Evolutionary conservation across 345 rosid species (phyloP), one percentile per base, ranked within the genome.

Genomic region (Eutrema japonicum): DNA sequence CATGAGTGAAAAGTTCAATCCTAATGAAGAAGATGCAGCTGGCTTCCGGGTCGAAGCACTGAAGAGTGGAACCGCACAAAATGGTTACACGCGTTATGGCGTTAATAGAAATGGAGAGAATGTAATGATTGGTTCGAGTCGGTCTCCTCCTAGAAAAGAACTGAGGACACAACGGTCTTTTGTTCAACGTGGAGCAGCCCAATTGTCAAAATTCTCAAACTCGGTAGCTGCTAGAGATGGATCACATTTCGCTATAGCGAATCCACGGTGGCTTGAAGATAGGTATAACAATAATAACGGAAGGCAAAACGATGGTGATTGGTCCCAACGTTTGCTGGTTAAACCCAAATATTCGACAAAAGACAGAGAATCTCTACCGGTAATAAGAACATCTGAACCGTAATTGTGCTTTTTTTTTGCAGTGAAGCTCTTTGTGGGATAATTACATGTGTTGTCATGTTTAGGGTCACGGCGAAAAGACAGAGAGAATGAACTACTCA

Each of bases 161-260:
- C 51, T 82, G 68, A 85, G 71, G 77, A 69, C 81, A 64, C 89
- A 85, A 57, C 80, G 90, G 49, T 83, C 97, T 30, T 80, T 59
- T 65, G 59, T 76, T 35, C 79, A 83, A 49, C 82, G 64, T 0
- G 83, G 85, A 66, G 74, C 87, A 63, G 75, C 82, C 2, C 82
- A 82, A n/a, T 58, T 91, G 54, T 79, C 92, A 60, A 83, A 85
- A 81, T 90, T 87, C 82, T 83, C 98, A 65, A 91, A 83, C 75
- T 93, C 98, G 0, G 87, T 94, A 62, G 96, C 90, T 14, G 83
- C 86, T 45, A 85, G 95, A 84, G 91, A 88, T 77, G 80, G 66
- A 69, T 83, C 94, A 18, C 83, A 79, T 49, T 81, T 83, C 26
- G 88, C 71, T 2, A 70, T 76, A 61, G 79, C 64, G 8, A 85